Base-by-base conservation (phyloP, 2,329 filamentous ascomycete genomes). In the Aspergillus pseudotamarii region DNA sequence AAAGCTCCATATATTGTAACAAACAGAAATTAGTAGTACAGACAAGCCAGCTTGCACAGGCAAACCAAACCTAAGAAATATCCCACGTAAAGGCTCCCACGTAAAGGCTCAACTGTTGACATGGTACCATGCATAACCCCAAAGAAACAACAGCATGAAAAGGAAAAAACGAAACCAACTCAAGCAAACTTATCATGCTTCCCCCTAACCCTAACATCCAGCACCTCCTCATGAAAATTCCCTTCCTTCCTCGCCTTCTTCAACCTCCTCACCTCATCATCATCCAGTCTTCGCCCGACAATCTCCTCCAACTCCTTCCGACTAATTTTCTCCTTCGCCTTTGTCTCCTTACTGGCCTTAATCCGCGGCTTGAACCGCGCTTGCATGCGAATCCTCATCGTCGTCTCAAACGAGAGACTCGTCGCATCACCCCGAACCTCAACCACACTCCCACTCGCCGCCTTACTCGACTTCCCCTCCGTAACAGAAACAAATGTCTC, bases 341-440 rank as follows among this genome's bases (percentile, higher is more conserved):
- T 95, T 67, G 92, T 91, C 75, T 94, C 93, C 79, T 94, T 96
- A 0, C 85, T 87, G 11, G 90, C 90, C 78, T 90, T 91, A 53
- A 95, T 78, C 66, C 86, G 86, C 10, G 94, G 94, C 83, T 97
- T 97, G 82, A 96, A 98, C 57, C 92, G 85, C 26, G 94, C 93
- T 81, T 98, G 94, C 94, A 98, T 97, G 59, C 94, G 90, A 71
- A 98, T 87, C 57, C 92, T 86, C 64, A 96, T 76, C 8, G 89
- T 90, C 11, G 92, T 93, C 70, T 86, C 86, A 72, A 91, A 91
- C 5, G 83, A 85, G 57, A 89, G 86, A 10, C 81, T 80, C 16
- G 89, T 87, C 9, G 88, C 90, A 76, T 97, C 93, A 56, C 92
- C 93, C 36, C 92, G 88, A 14, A 96, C 83, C 69, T 94, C 90